These are phyloP conservation scores for Bacidia rubella DNA, from an alignment of 495 filamentous ascomycete genomes.

Conservation along the genomic window DNA sequence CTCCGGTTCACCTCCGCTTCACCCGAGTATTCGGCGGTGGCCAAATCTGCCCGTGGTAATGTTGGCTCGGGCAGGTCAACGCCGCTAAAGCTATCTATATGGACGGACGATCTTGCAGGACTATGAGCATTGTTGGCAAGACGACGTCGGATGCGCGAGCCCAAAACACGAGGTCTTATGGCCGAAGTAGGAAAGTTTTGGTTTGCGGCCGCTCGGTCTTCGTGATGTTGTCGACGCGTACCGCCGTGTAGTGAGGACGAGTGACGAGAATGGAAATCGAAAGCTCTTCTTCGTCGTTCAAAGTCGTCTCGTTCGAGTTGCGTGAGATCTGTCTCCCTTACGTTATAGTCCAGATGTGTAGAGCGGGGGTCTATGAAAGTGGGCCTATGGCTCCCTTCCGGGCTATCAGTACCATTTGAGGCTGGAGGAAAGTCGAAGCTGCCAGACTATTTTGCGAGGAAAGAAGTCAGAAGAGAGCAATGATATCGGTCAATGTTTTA, in stretches of 20 bases:
- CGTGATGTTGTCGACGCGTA: constrained; percentile 2
- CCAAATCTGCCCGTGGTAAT: constrained; percentile 28
- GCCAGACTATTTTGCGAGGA: constrained; percentile 40
- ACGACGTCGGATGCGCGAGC: constrained; percentile 1
- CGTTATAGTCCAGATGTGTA: neutral
- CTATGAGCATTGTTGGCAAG: neutral
- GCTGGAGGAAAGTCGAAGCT: constrained; percentile 37
- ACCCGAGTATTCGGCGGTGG: constrained; percentile 25
- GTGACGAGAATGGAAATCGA: neutral
- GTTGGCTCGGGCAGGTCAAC: constrained; percentile 30
- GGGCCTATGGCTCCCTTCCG: neutral
- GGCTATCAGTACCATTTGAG: neutral
- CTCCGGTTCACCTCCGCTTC: constrained; percentile 30
- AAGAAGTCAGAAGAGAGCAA: neutral
- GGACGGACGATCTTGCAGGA: neutral
- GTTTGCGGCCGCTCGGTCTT: constrained; percentile 2
- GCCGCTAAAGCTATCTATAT: neutral
- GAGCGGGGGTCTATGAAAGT: neutral
- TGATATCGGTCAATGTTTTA: no score
- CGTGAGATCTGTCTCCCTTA: neutral
- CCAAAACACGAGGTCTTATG: constrained; percentile 10
- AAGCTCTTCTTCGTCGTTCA: neutral
- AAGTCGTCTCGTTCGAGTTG: neutral
- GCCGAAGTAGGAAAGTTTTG: constrained; percentile 15
- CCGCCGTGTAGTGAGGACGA: neutral